phyloP scores from a whole-genome alignment of 2,329 filamentous ascomycete genomes.

The Esteya vermicola region DNA sequence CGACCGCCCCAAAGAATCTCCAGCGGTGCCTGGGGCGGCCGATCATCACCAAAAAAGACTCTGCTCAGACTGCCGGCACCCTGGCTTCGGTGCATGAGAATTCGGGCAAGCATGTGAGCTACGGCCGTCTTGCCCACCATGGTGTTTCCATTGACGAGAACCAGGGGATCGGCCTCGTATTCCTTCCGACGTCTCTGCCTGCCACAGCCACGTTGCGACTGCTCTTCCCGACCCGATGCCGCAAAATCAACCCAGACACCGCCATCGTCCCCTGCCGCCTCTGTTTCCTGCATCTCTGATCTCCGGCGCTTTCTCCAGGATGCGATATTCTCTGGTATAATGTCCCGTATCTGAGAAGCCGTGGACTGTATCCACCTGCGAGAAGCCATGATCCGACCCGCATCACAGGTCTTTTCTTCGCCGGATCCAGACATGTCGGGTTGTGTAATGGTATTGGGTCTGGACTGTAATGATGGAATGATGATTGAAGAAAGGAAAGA shows the following conservation, averaged over 20 bases:
- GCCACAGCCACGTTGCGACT: too few species aligned
- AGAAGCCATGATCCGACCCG: too few species aligned
- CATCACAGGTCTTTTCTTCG: too few species aligned
- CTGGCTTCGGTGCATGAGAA: neutral
- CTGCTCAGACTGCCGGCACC: too few species aligned
- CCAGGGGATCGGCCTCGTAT: neutral
- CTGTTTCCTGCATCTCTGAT: neutral
- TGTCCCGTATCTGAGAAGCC: neutral
- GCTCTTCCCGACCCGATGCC: neutral
- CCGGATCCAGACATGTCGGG: too few species aligned
- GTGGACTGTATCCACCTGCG: neutral
- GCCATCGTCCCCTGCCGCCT: neutral
- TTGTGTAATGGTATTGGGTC: too few species aligned
- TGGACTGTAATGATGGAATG: too few species aligned
- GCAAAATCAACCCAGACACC: neutral
- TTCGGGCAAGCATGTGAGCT: constrained; percentile 1
- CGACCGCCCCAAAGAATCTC: neutral
- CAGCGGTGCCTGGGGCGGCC: neutral
- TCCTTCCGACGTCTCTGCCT: too few species aligned
- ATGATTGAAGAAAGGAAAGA: too few species aligned
- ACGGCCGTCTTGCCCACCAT: constrained; percentile 6
- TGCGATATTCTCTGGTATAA: neutral
- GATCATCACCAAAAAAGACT: too few species aligned
- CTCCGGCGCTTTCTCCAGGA: neutral
- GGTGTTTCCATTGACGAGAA: constrained; percentile 5